Evolutionary conservation across 208 protist species (phyloP).

Genomic region (Crithidia acanthocephali): DNA sequence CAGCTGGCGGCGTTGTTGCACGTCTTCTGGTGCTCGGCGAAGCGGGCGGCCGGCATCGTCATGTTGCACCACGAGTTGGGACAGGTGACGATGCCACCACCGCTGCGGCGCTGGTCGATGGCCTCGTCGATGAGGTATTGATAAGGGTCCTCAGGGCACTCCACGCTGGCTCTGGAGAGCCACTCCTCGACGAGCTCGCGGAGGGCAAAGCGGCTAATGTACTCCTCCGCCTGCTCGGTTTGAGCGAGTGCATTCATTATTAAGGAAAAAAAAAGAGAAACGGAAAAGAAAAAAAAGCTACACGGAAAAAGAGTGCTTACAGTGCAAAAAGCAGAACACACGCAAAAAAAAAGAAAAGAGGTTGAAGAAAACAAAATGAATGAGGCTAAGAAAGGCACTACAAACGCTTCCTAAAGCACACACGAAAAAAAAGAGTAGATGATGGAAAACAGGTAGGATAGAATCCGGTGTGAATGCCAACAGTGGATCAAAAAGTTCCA

Average conservation of each 20-base stretch:
- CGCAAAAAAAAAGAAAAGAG: not conserved
- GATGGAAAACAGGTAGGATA: no score
- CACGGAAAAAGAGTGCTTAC: no score
- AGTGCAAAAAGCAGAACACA: no score
- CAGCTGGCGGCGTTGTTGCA: conserved; percentile 68
- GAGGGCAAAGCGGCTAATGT: conserved; percentile 65
- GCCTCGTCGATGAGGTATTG: conserved; percentile 66
- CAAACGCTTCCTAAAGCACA: no score
- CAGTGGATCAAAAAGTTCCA: not conserved
- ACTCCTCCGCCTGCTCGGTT: conserved; percentile 46
- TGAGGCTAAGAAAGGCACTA: no score
- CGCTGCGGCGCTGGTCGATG: conserved; percentile 44
- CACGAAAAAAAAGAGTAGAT: no score
- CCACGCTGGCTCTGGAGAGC: conserved; percentile 42
- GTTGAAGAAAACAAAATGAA: not conserved
- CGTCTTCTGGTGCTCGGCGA: conserved; percentile 37
- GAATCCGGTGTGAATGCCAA: no score
- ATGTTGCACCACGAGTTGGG: conserved; percentile 80
- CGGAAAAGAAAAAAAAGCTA: conserved; percentile 13
- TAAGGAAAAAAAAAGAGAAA: conserved; percentile 3
- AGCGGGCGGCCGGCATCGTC: conserved; percentile 59
- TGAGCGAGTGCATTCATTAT: conserved; percentile 16
- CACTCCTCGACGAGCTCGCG: conserved; percentile 74
- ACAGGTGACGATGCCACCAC: conserved; percentile 76
- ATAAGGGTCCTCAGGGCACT: conserved; percentile 70